These are phyloP conservation scores for Lyophyllum shimeji DNA, from an alignment of 768 basidiomycete species.

Conservation along the genomic window DNA sequence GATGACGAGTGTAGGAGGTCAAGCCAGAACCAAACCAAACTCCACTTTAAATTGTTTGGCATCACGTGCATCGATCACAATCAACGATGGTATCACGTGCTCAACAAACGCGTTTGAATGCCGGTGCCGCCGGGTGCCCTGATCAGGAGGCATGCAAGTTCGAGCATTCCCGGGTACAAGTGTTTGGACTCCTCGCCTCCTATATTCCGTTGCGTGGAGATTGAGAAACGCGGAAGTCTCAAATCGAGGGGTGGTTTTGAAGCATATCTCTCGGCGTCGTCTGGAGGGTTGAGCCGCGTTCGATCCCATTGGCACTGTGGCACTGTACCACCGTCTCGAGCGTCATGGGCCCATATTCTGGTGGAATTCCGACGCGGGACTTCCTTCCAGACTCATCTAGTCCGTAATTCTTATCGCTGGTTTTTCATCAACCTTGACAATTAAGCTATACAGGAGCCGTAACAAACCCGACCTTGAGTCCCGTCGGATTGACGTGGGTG, in stretches of 20 bases:
- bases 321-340: neutral
- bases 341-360: neutral
- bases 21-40: slow-evolving; percentile 18
- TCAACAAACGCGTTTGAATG: slow-evolving; percentile 1
- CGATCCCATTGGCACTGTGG: no score
- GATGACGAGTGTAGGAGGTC: slow-evolving; percentile 14
- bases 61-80: slow-evolving; percentile 12
- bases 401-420: neutral
- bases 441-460: neutral
- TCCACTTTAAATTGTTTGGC: slow-evolving; percentile 17
- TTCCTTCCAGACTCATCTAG: neutral
- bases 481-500: neutral
- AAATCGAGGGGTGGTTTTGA: no score
- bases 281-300: no score
- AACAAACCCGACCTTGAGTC: neutral
- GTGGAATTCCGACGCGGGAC: neutral
- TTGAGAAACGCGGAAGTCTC: no score
- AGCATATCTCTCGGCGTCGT: no score
- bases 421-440: neutral
- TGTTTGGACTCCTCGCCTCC: no score
- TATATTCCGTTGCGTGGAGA: no score
- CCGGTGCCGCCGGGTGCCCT: neutral
- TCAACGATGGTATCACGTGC: slow-evolving; percentile 4
- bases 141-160: no score
- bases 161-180: no score